A percentile compares a stretch with the other conserved stretches of the same genome.
Conservation (phyloP, 78 protist genomes). For the Emiliania huxleyi region DNA sequence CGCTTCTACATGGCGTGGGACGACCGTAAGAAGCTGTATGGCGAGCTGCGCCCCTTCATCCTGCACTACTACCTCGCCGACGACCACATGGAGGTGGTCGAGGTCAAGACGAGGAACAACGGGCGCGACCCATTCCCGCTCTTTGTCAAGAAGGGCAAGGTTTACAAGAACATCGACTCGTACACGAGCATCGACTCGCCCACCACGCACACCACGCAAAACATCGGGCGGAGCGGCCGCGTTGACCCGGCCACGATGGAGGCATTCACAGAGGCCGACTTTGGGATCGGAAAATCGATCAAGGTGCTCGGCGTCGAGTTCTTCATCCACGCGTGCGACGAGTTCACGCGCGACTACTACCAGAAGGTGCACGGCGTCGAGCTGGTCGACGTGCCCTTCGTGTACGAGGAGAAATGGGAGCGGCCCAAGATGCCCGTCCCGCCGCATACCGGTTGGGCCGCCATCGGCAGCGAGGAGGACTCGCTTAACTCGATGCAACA, state of each 20-base stretch:
- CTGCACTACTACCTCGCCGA: slow-evolving; percentile 78
- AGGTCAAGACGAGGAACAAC: slow-evolving; percentile 46
- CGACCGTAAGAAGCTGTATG: slow-evolving; percentile 47
- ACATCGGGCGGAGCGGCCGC: background rate
- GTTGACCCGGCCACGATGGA: background rate
- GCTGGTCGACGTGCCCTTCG: background rate
- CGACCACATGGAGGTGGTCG: slow-evolving; percentile 64
- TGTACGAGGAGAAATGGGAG: background rate
- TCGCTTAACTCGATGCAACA: slow-evolving; percentile 45
- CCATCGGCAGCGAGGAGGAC: slow-evolving; percentile 72
- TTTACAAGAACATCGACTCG: slow-evolving; percentile 20
- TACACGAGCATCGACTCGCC: background rate
- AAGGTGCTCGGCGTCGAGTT: background rate
- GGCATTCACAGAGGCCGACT: background rate
- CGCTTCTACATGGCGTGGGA: slow-evolving; percentile 77
- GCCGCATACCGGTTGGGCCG: slow-evolving; percentile 61
- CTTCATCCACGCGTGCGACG: slow-evolving; percentile 32
- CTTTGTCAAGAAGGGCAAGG: slow-evolving; percentile 38
- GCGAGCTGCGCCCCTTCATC: slow-evolving; percentile 58
- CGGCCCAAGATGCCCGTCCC: slow-evolving; percentile 37
- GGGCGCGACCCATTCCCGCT: slow-evolving; percentile 70
- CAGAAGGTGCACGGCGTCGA: background rate
- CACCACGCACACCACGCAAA: slow-evolving; percentile 17
- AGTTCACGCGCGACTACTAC: slow-evolving; percentile 55
- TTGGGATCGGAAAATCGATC: background rate